Base-by-base conservation (phyloP, 306 rosid species). In the Medicago truncatula region DNA sequence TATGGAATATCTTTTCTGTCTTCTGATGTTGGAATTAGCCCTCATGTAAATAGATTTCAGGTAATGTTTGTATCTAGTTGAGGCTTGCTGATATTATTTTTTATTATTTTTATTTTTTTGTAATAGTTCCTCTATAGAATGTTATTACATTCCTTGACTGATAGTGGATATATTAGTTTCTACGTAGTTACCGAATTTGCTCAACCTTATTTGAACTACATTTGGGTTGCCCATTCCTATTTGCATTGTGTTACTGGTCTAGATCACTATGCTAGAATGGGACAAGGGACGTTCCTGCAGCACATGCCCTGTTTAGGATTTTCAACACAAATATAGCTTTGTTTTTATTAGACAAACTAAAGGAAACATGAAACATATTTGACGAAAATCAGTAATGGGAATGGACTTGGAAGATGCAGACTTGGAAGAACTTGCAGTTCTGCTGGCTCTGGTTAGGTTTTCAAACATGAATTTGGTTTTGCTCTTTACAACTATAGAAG, bases 21-120 rank as follows among this genome's bases (percentile, higher is more conserved):
- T 72, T 80, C 75, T 31, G 87, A 83, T 81, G 80, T 68, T 71
- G 84, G 82, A 76, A 74, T 81, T 73, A 83, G 84, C 80, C 78
- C 97, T 86, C 88, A 31, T 72, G 85, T 60, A 67, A 88, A 87
- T 79, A 87, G 97, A 85, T 89, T 85, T 85, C 93, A 92, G 96
- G 98, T 95, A 87, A 64, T 83, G 65, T 69, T 79, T 61, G 18
- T 80, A 43, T 80, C 58, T 34, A 46, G 59, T 43, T 10, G 14
- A 11, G 38, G 60, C 39, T 66, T 78, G 71, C 52, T 70, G 66
- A 68, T 72, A 54, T 39, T 23, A 23, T 23, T 23, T 23, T 23
- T 23, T 23, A 23, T 23, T 23, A 23, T 23, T 23, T 0, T 59
- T 73, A 36, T 73, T 60, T 54, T 78, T 60, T 70, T 16, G 44